These are phyloP conservation scores for Nicotiana obtusifolia DNA, from an alignment of 257 asterid genomes.

Conservation along the genomic window DNA sequence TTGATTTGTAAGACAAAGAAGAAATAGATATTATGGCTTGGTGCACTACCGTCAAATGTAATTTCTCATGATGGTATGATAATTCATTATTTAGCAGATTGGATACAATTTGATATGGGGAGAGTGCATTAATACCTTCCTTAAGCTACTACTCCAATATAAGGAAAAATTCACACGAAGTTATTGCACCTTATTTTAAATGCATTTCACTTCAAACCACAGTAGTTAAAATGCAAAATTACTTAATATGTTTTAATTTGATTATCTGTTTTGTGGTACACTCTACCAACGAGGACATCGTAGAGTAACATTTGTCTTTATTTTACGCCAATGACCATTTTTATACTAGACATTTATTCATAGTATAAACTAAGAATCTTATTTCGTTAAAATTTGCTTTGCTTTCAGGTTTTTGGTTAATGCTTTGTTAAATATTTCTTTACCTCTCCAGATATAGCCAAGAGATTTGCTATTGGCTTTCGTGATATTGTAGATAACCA, in stretches of 20 bases:
- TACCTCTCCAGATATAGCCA: constrained; percentile 8
- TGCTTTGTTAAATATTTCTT: constrained; percentile 20
- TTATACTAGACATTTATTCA: neutral
- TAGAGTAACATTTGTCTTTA: neutral
- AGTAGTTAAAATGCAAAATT: neutral
- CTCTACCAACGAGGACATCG: neutral
- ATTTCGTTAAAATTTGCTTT: neutral
- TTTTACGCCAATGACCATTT: neutral
- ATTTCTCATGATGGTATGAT: neutral
- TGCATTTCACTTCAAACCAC: neutral
- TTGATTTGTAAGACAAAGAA: neutral
- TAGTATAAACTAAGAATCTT: neutral
- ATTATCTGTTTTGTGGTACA: neutral
- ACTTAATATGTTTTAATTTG: neutral
- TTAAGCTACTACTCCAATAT: neutral
- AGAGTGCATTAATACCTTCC: neutral
- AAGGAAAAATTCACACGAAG: neutral
- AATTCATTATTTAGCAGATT: neutral
- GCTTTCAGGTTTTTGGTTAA: neutral
- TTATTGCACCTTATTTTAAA: neutral
- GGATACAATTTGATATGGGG: neutral
- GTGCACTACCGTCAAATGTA: neutral
- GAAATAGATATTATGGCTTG: neutral
- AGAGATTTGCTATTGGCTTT: constrained; percentile 8
- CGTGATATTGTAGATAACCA: constrained; percentile 25